phyloP scores from a whole-genome alignment of 257 asterid species.

The Nyctanthes arbortristis region DNA sequence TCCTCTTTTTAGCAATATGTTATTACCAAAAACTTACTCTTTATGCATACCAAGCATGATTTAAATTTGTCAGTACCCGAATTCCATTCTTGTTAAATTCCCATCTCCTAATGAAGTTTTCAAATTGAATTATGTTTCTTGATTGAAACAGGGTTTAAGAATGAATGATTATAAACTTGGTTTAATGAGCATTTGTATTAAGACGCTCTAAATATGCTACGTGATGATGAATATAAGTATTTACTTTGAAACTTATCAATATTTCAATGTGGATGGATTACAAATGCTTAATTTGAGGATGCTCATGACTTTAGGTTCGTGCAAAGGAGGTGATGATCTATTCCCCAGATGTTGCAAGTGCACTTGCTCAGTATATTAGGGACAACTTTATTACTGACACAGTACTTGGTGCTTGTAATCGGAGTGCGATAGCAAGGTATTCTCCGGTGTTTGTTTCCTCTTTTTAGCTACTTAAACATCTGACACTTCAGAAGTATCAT shows the following conservation, averaged over 20 bases:
- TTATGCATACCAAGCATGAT: not conserved
- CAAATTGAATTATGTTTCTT: not conserved
- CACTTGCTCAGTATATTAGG: slow-evolving; percentile 48
- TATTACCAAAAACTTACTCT: not conserved
- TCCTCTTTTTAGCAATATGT: no score
- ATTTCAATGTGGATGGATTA: not conserved
- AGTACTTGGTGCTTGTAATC: slow-evolving; percentile 70
- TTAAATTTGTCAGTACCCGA: not conserved
- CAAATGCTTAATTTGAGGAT: not conserved
- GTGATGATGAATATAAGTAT: not conserved
- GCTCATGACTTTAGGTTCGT: slow-evolving; percentile 46
- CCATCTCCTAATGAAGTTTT: not conserved
- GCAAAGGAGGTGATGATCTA: slow-evolving; percentile 70
- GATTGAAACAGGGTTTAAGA: not conserved
- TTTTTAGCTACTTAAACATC: not conserved
- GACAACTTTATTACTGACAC: slow-evolving; percentile 40
- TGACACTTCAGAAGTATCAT: not conserved
- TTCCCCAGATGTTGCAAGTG: slow-evolving; percentile 50
- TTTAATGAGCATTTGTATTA: not conserved
- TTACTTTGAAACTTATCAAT: not conserved
- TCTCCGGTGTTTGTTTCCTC: not conserved
- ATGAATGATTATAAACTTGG: not conserved
- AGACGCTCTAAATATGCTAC: not conserved
- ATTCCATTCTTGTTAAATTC: not conserved
- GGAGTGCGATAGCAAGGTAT: slow-evolving; percentile 68